Base-by-base conservation (phyloP, 805 yeast genomes). In the Teunomyces atbi region DNA sequence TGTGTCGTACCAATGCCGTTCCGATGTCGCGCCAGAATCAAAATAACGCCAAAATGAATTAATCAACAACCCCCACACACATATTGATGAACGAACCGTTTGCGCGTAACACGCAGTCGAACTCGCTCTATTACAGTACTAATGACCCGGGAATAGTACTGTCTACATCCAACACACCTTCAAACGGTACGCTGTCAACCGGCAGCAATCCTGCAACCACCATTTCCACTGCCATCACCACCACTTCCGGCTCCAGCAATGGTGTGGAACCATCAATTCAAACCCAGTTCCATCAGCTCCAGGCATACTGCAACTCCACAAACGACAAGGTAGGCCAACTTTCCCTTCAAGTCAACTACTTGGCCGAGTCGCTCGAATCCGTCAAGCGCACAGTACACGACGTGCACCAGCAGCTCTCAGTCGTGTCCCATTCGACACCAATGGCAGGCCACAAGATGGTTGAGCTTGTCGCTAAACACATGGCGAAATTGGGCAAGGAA, bases 281-380 rank as follows among this genome's bases (percentile, higher is more conserved):
- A 27, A 15, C 54, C 33, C 54, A 55, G 47, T 26, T 59, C 5
- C 45, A 45, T 28, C 57, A 50, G 33, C 44, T 60, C 23, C 51
- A 45, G 44, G 45, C 45, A 18, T 53, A 58, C 49, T 60, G 56
- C 42, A 45, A 32, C 20, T 51, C 47, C 21, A 56, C 51, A 23
- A 56, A 54, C 44, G 56, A 59, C 39, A 59, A 57, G 34, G 45
- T 62, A 26, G 59, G 60, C 29, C 52, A 56, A 32, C 30, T 62
- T n/a, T 55, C 50, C 36, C 48, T 54, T 35, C 47, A 44, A 11
- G 36, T 55, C 29, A 48, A 53, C 40, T 52, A 44, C 40, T 46
- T 48, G 23, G 41, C 42, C 33, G 53, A 55, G 7, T 34, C 51
- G 26, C 45, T 55, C 8, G 49, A 52, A 33, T 45, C 44, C 19